Percentiles rank a stretch among this genome's conserved stretches.
Evolutionary conservation across 192 early-diverging fungal species (phyloP).

Genomic region (Allomyces macrogynus): DNA sequence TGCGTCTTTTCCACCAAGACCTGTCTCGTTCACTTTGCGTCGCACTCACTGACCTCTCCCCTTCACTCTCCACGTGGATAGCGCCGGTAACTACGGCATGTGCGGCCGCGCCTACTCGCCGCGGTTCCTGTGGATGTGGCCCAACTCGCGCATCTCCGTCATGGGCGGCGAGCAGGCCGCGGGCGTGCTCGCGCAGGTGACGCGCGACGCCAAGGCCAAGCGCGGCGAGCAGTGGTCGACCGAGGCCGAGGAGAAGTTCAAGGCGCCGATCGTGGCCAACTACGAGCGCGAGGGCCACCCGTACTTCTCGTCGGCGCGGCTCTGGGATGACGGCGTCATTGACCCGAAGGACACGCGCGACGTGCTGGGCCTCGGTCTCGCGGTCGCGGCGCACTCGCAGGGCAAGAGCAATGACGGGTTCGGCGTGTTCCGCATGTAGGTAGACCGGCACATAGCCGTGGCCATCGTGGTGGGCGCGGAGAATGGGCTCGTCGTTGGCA

Average conservation of each 20-base stretch:
- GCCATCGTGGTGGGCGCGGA: too few species aligned
- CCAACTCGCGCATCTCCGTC: slow-evolving; percentile 78
- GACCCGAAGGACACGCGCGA: slow-evolving; percentile 69
- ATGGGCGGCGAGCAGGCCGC: slow-evolving; percentile 98
- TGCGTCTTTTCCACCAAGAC: background rate
- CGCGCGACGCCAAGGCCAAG: slow-evolving; percentile 56
- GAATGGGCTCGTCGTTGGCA: too few species aligned
- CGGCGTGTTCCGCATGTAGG: slow-evolving; percentile 94
- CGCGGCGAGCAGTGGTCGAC: slow-evolving; percentile 52
- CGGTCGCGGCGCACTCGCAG: slow-evolving; percentile 47
- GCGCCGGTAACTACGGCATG: slow-evolving; percentile 91
- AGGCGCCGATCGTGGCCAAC: slow-evolving; percentile 51
- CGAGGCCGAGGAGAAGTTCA: slow-evolving; percentile 64
- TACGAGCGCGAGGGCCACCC: slow-evolving; percentile 92
- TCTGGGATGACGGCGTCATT: slow-evolving; percentile 94
- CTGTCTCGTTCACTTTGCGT: too few species aligned
- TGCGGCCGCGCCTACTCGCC: slow-evolving; percentile 84
- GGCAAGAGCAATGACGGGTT: slow-evolving; percentile 52
- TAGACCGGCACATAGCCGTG: too few species aligned
- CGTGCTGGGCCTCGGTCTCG: slow-evolving; percentile 66
- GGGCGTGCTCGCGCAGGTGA: slow-evolving; percentile 72
- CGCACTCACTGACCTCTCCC: too few species aligned
- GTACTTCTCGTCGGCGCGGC: slow-evolving; percentile 68
- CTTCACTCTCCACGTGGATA: background rate
- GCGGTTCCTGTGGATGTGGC: slow-evolving; percentile 93